These are phyloP conservation scores for Pneumocystis wakefieldiae DNA, from an alignment of 1,139 yeast genomes.

Conservation along the genomic window DNA sequence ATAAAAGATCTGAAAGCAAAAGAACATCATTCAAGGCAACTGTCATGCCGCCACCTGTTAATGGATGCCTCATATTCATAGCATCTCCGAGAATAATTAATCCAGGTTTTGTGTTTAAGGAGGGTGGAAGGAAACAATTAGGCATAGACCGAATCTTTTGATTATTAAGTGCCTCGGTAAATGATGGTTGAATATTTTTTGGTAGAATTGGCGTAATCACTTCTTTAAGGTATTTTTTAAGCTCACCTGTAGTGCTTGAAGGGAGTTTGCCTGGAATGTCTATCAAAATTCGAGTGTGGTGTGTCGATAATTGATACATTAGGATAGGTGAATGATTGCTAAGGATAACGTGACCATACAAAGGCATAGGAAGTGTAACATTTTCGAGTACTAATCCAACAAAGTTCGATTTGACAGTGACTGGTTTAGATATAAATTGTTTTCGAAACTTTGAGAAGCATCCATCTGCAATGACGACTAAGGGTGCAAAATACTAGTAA, in stretches of 20 bases:
- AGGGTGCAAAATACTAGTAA: conserved; percentile 36
- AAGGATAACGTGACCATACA: conserved; percentile 80
- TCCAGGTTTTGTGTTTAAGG: conserved; percentile 53
- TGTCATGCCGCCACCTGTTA: conserved; percentile 99
- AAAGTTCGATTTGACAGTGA: conserved; percentile 59
- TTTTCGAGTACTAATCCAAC: conserved; percentile 65
- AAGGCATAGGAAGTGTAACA: conserved; percentile 54
- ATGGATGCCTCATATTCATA: conserved; percentile 92
- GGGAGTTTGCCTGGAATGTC: conserved; percentile 78
- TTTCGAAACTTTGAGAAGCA: conserved; percentile 85
- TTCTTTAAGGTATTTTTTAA: conserved; percentile 43
- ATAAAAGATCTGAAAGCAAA: conserved; percentile 44
- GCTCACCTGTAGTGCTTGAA: conserved; percentile 40
- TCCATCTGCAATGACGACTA: conserved; percentile 82
- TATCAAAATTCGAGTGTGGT: conserved; percentile 76
- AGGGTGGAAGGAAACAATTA: conserved; percentile 76
- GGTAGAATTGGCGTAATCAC: conserved; percentile 63
- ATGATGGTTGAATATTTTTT: conserved; percentile 44
- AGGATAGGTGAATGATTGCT: conserved; percentile 80
- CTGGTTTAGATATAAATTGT: conserved; percentile 46
- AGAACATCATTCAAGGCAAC: conserved; percentile 86
- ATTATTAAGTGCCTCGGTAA: conserved; percentile 39
- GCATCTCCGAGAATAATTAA: conserved; percentile 82
- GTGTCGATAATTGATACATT: conserved; percentile 70
- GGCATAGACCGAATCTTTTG: conserved; percentile 76